Evolutionary conservation across 768 basidiomycete genomes (phyloP).

Genomic region (Xanthoconium stramineum): DNA sequence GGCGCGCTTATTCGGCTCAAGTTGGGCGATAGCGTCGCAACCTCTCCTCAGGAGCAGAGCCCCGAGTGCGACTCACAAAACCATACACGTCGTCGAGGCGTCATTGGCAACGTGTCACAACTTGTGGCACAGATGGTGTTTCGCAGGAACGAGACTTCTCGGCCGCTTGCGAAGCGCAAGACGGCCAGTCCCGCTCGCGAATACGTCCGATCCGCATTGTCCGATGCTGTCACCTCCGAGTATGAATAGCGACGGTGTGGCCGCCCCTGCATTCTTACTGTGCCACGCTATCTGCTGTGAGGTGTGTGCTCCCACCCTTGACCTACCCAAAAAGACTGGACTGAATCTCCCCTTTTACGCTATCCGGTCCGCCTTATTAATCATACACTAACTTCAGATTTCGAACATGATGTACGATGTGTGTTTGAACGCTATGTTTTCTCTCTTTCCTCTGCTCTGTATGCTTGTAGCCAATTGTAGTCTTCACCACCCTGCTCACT

Average conservation of each 20-base stretch:
- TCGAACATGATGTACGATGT: constrained; percentile 25
- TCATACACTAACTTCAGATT: constrained; percentile 12
- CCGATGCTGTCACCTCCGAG: constrained; percentile 12
- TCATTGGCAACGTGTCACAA: constrained; percentile 34
- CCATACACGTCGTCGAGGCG: constrained; percentile 19
- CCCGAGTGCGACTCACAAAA: constrained; percentile 23
- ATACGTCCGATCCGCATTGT: constrained; percentile 32
- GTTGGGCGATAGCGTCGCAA: constrained; percentile 32
- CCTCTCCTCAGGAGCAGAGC: constrained; percentile 23
- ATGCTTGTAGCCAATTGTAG: constrained; percentile 27
- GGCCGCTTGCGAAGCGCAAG: constrained; percentile 39
- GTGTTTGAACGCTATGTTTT: constrained; percentile 23
- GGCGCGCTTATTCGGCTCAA: constrained; percentile 56
- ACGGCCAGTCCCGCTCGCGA: constrained; percentile 13
- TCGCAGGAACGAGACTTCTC: constrained; percentile 37
- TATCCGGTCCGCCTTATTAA: constrained; percentile 10
- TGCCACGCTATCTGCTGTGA: constrained; percentile 20
- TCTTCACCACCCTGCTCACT: constrained; percentile 4
- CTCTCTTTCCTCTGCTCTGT: constrained; percentile 18
- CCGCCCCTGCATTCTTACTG: constrained; percentile 5
- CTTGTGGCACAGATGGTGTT: constrained; percentile 49
- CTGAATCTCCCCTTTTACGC: constrained; percentile 21
- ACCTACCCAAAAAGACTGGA: constrained; percentile 13
- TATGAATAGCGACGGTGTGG: constrained; percentile 9
- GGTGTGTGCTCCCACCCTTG: constrained; percentile 18